These are phyloP conservation scores for Ustilago hordei DNA, from an alignment of 1,284 basidiomycete species.

Conservation along the genomic window DNA sequence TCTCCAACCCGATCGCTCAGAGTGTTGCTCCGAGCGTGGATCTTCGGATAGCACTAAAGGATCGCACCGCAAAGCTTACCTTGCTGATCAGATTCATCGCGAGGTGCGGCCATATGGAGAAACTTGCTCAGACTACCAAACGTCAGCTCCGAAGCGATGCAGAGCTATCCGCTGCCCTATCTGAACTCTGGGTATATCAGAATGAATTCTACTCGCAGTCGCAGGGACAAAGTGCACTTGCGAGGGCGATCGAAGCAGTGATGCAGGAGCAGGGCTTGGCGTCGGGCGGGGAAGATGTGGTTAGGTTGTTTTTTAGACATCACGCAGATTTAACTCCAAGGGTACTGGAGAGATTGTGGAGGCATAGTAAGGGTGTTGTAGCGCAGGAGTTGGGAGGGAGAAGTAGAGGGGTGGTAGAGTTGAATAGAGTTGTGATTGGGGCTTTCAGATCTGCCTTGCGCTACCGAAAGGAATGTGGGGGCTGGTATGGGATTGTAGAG, in stretches of 20 bases:
- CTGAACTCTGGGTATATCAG: conserved; percentile 85
- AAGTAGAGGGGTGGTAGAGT: conserved; percentile 71
- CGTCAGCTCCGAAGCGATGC: conserved; percentile 85
- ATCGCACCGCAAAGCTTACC: conserved; percentile 80
- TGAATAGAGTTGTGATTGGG: conserved; percentile 78
- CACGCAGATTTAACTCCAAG: conserved; percentile 72
- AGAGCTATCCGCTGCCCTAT: conserved; percentile 85
- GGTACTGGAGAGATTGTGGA: conserved; percentile 48
- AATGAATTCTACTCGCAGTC: conserved; percentile 73
- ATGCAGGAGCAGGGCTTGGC: conserved; percentile 72
- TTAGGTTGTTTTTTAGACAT: conserved; percentile 85
- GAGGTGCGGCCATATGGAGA: conserved; percentile 53
- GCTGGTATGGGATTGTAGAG: conserved; percentile 80
- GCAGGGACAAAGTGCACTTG: conserved; percentile 61
- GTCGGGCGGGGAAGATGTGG: conserved; percentile 76
- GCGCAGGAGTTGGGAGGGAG: conserved; percentile 24
- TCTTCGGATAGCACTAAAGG: conserved; percentile 81
- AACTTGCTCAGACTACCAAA: conserved; percentile 84
- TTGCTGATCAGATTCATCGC: conserved; percentile 85
- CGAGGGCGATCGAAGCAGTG: conserved; percentile 75
- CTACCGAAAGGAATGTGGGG: conserved; percentile 79
- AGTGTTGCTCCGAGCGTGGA: conserved; percentile 72
- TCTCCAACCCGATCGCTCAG: conserved; percentile 34
- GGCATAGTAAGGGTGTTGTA: conserved; percentile 21
- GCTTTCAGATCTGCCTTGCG: conserved; percentile 79